phyloP scores from a whole-genome alignment of 2,329 filamentous ascomycete genomes.

The Pyrenophora seminiperda region DNA sequence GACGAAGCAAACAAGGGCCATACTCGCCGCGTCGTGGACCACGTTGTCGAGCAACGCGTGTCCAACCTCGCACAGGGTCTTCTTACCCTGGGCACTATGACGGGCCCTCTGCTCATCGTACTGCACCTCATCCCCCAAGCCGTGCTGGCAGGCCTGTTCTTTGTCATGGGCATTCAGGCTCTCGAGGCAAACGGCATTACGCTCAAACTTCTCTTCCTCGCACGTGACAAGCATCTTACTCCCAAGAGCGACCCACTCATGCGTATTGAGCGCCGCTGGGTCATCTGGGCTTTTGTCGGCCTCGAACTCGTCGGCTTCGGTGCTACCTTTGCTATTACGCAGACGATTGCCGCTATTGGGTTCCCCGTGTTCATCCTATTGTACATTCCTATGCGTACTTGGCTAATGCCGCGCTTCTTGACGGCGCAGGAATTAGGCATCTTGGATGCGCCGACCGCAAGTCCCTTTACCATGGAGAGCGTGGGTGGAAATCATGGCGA shows the following conservation, averaged over 20 bases:
- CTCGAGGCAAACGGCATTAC: conserved; percentile 61
- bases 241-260: conserved; percentile 55
- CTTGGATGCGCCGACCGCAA: conserved; percentile 61
- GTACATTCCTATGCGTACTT: conserved; percentile 60
- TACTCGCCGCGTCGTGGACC: conserved; percentile 50
- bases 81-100: conserved; percentile 62
- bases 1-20: conserved; percentile 52
- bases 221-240: conserved; percentile 55
- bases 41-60: conserved; percentile 62
- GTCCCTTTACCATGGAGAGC: conserved; percentile 59
- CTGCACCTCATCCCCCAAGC: conserved; percentile 61
- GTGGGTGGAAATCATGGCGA: conserved; percentile 56
- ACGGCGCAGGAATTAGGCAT: conserved; percentile 54
- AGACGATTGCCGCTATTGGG: conserved; percentile 64
- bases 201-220: conserved; percentile 57
- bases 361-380: conserved; percentile 64
- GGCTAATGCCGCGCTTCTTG: conserved; percentile 59
- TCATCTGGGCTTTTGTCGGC: conserved; percentile 57
- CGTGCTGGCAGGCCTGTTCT: conserved; percentile 63
- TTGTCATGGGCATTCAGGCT: conserved; percentile 60
- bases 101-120: conserved; percentile 59
- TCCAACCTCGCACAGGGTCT: conserved; percentile 62
- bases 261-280: conserved; percentile 49
- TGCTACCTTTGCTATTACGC: conserved; percentile 62
- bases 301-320: conserved; percentile 59